Conservation (phyloP, 768 basidiomycete genomes). For the Rhizopogon vesiculosus region DNA sequence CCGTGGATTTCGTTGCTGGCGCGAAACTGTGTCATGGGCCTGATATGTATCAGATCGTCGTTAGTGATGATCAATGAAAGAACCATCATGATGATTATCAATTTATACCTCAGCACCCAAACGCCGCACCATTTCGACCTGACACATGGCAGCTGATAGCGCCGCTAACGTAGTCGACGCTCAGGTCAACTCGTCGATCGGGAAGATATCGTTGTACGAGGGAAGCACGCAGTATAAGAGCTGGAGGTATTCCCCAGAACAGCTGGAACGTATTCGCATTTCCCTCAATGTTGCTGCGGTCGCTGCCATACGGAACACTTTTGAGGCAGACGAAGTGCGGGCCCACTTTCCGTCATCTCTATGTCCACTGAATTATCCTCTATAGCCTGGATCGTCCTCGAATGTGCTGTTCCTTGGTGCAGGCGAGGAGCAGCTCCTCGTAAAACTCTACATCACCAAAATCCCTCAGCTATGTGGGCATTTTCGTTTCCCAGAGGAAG, state of each 20-base stretch:
- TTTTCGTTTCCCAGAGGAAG: slow-evolving; percentile 87
- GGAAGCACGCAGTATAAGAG: slow-evolving; percentile 77
- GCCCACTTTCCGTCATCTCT: not conserved
- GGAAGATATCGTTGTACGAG: slow-evolving; percentile 54
- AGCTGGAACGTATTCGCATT: slow-evolving; percentile 54
- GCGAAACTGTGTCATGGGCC: too few relatives aligned
- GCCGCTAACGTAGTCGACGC: not conserved
- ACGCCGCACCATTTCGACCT: not conserved
- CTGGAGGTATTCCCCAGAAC: slow-evolving; percentile 82
- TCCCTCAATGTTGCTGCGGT: slow-evolving; percentile 76
- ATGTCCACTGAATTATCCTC: slow-evolving; percentile 15
- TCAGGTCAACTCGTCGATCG: not conserved
- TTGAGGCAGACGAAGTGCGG: slow-evolving; percentile 74
- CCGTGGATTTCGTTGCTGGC: too few relatives aligned
- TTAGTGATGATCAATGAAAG: too few relatives aligned
- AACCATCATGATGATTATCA: too few relatives aligned
- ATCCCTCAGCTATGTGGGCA: slow-evolving; percentile 80
- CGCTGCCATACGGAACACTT: slow-evolving; percentile 66
- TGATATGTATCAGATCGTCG: too few relatives aligned
- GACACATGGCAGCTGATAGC: slow-evolving; percentile 3
- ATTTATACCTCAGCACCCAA: not conserved
- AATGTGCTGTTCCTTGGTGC: slow-evolving; percentile 71
- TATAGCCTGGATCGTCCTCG: slow-evolving; percentile 67
- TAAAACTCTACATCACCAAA: slow-evolving; percentile 85
- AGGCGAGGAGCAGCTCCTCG: slow-evolving; percentile 82